Evolutionary conservation across 2,329 filamentous ascomycete species (phyloP), one percentile per base, ranked within the genome.

Genomic region (Aspergillus novoparasiticus): DNA sequence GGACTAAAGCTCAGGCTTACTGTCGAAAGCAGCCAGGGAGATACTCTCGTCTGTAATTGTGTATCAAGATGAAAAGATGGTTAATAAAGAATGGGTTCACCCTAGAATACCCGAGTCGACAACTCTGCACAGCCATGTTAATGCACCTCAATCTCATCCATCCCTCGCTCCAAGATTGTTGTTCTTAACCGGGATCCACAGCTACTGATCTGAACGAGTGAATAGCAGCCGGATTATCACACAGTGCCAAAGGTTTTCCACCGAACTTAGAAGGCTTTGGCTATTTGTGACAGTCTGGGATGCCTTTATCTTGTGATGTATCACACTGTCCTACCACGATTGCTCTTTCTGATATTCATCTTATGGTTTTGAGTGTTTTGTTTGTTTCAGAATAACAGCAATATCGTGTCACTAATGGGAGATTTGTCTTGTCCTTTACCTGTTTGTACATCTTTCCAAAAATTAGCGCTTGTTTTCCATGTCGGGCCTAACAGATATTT

Each of bases 1-100:
- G 23, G 53, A 57, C 54, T 26, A 61, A 50, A 34, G 59, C 59
- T 28, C 59, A 58, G 21, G 8, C 26, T 32, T 58, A 58, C 11
- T 26, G 41, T 21, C 59, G 59, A 11, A 59, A 59, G 45, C 57
- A 36, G 19, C 48, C 57, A 32, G 57, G 57, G 11, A 34, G 32
- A 36, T 51, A 21, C 26, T 8, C 43, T 23, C 30, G 21, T 32
- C 14, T 10, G 14, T 28, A 16, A 26, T 14, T 41, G 4, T 51
- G 55, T 4, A 41, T 28, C 41, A 39, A 23, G 19, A 36, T 19
- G 10, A 41, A 41, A 8, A 28, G 14, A 51, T 32, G 19, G n/a
- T 12, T 4, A 19, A n/a, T 12, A 10, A 28, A n/a, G n/a, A 19
- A 19, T 21, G 14, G 11, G 14, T 21, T 51, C 28, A 51, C 28